These are phyloP conservation scores for Zopfia rhizophila DNA, from an alignment of 2,329 filamentous ascomycete species.

Conservation along the genomic window DNA sequence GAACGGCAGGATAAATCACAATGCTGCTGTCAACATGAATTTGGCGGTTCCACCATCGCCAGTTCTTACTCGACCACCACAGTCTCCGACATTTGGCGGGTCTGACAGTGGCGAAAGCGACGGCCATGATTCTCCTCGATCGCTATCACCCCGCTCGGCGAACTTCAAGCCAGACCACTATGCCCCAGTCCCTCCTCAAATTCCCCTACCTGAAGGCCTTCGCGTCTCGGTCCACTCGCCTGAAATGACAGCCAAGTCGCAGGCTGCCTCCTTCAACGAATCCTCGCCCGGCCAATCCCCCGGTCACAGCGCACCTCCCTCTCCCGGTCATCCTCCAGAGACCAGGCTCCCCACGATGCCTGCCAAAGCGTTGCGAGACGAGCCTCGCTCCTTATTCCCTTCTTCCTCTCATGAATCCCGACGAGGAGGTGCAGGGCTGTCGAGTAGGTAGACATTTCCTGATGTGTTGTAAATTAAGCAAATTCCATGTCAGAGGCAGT, in stretches of 20 bases:
- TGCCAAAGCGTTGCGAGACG: slow-evolving; percentile 29
- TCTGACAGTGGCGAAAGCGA: slow-evolving; percentile 40
- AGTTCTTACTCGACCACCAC: slow-evolving; percentile 26
- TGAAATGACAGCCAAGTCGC: slow-evolving; percentile 32
- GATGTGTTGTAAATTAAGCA: slow-evolving; percentile 39
- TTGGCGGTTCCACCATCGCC: slow-evolving; percentile 46
- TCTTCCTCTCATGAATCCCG: slow-evolving; percentile 15
- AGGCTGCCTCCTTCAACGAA: slow-evolving; percentile 42
- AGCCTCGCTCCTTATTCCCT: slow-evolving; percentile 33
- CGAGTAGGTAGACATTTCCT: slow-evolving; percentile 46
- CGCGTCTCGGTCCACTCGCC: slow-evolving; percentile 36
- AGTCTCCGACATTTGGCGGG: slow-evolving; percentile 37
- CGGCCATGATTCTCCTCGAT: slow-evolving; percentile 31
- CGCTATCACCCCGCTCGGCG: slow-evolving; percentile 34
- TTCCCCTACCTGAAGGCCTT: slow-evolving; percentile 38
- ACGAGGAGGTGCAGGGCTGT: slow-evolving; percentile 31
- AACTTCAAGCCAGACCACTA: slow-evolving; percentile 39
- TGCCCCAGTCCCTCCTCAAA: slow-evolving; percentile 32
- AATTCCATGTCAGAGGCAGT: slow-evolving; percentile 31
- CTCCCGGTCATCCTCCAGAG: slow-evolving; percentile 38
- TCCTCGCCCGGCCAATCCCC: slow-evolving; percentile 33
- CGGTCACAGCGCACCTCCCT: slow-evolving; percentile 29
- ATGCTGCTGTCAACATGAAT: slow-evolving; percentile 47
- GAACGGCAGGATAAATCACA: slow-evolving; percentile 47
- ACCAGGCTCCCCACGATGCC: slow-evolving; percentile 39